A percentile compares a stretch with the other conserved stretches of the same genome.
These are phyloP conservation scores for Coniella lustricola DNA, from an alignment of 2,329 filamentous ascomycete genomes.

Conservation along the genomic window DNA sequence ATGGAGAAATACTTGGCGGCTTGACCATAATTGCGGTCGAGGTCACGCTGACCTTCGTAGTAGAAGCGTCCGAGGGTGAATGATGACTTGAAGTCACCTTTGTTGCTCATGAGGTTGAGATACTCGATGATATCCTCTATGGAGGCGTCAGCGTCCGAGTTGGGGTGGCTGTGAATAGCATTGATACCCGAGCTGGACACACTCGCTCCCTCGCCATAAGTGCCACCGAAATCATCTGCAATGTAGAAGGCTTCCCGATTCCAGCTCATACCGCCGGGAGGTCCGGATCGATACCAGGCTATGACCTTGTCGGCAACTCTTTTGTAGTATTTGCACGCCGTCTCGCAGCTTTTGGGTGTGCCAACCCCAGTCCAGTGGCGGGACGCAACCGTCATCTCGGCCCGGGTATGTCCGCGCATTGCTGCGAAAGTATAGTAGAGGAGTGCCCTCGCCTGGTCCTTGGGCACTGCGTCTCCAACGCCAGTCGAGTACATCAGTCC, in stretches of 20 bases:
- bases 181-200: conserved; percentile 80
- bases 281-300: conserved; percentile 77
- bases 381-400: conserved; percentile 90
- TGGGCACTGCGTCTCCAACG: conserved; percentile 70
- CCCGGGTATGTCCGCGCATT: conserved; percentile 70
- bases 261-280: conserved; percentile 78
- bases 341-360: conserved; percentile 77
- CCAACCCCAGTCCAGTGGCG: conserved; percentile 81
- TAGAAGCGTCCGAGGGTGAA: conserved; percentile 80
- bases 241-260: conserved; percentile 74
- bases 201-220: conserved; percentile 93
- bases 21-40: conserved; percentile 64
- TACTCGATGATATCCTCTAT: conserved; percentile 95
- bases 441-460: conserved; percentile 84
- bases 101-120: conserved; percentile 80
- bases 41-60: conserved; percentile 74
- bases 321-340: conserved; percentile 83
- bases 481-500: conserved; percentile 95
- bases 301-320: conserved; percentile 90
- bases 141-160: conserved; percentile 75
- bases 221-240: conserved; percentile 82
- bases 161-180: conserved; percentile 63
- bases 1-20: conserved; percentile 77
- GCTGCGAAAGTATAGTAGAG: conserved; percentile 95
- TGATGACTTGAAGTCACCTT: conserved; percentile 81